These are phyloP conservation scores for Phytophthora colocasiae DNA, from an alignment of 352 stramenopile species.

Conservation along the genomic window DNA sequence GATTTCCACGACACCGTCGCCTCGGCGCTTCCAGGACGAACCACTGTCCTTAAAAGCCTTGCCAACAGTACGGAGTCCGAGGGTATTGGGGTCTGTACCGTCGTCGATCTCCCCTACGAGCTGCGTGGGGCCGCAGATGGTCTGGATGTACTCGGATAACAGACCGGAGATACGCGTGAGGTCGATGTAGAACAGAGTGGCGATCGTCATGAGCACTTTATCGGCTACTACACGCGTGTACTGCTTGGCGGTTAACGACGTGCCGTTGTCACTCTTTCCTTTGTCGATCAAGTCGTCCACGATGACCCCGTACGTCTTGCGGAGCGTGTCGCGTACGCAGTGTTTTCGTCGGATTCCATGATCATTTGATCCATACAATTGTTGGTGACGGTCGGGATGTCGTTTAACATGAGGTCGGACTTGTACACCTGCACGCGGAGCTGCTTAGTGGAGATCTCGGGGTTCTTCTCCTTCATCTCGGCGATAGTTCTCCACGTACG, in stretches of 20 bases:
- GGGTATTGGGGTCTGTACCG: constrained; percentile 44
- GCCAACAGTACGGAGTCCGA: constrained; percentile 47
- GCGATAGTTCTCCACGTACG: constrained; percentile 39
- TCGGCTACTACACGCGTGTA: constrained; percentile 39
- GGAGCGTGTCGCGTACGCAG: constrained; percentile 36
- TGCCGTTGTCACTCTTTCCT: constrained; percentile 40
- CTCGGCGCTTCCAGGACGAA: constrained; percentile 50
- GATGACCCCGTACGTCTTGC: constrained; percentile 42
- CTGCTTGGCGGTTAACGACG: constrained; percentile 37
- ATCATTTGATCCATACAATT: constrained; percentile 49
- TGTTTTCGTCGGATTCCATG: constrained; percentile 33
- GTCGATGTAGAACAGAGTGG: constrained; percentile 39
- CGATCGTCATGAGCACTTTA: constrained; percentile 38
- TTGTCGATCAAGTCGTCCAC: constrained; percentile 40
- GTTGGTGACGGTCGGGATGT: constrained; percentile 42
- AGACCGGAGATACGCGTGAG: constrained; percentile 38
- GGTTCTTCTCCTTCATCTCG: constrained; percentile 33
- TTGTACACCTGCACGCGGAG: constrained; percentile 34
- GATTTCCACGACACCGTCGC: constrained; percentile 54
- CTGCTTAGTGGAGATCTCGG: constrained; percentile 15
- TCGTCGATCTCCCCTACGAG: constrained; percentile 53
- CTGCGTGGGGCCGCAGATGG: constrained; percentile 39
- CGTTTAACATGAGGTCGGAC: constrained; percentile 40
- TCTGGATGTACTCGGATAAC: constrained; percentile 43
- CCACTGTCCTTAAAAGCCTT: constrained; percentile 51